Evolutionary conservation across 352 stramenopile species (phyloP), one percentile per base, ranked within the genome.

Genomic region (Globisporangium orthogonon): DNA sequence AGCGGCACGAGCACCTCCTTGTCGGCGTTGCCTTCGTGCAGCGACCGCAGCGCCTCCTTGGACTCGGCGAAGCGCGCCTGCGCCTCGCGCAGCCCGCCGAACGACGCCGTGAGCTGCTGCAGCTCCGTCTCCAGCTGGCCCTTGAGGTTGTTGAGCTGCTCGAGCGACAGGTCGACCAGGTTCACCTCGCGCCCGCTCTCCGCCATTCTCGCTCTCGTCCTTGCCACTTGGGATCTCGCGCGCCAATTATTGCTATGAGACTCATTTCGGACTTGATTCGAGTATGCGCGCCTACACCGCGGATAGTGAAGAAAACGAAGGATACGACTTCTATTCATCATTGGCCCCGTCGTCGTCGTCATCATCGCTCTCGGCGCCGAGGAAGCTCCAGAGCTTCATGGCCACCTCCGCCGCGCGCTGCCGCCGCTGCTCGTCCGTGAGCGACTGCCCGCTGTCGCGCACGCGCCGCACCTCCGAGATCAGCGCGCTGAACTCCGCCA

Each of bases 1-100:
- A 98, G 74, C 37, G 94, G 94, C 58, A 98, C 91, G 60, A 98
- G 91, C 49, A 98, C 81, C 53, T 96, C 62, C 73, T 89, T 88
- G 65, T 81, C 66, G 31, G 76, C 57, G 64, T 90, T 86, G 11
- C 69, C 56, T 29, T 66, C 63, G 51, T 71, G 71, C 57, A 96
- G 84, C 39, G 54, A 57, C 49, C 66, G 37, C 4, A 95, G 77
- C 58, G 83, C 83, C 30, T 83, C 71, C 69, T 91, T 91, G 54
- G 86, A 95, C 58, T 93, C 78, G 28, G 67, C 48, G 65, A 95
- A 93, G 30, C 84, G 84, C 62, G 78, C 67, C 61, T 94, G 74
- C 46, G 86, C 78, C 71, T 91, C 69, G 45, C 86, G 79, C 66
- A 93, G 54, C 7, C 78, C 73, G 40, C 63, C 68, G 73, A 91